Percentiles rank a stretch among this genome's conserved stretches.
These are phyloP conservation scores for Stachybotrys echinatus DNA, from an alignment of 2,329 filamentous ascomycete genomes.

Conservation along the genomic window DNA sequence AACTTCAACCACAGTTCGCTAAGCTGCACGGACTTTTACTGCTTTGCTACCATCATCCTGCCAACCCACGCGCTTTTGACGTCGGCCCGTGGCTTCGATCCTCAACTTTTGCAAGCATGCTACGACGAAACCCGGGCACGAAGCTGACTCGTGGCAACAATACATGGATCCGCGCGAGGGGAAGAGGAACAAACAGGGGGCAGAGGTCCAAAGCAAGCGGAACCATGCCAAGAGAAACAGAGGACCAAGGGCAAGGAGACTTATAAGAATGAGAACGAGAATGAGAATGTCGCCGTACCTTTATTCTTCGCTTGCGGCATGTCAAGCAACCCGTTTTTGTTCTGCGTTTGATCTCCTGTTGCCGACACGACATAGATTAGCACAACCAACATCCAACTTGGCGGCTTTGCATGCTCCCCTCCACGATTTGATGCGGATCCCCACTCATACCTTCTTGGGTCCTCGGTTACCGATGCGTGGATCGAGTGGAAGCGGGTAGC, in stretches of 20 bases:
- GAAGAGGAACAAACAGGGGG: no score
- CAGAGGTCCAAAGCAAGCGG: no score
- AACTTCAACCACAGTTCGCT: not conserved
- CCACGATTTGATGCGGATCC: not conserved
- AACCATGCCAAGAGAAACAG: no score
- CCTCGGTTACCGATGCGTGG: slow-evolving; percentile 42
- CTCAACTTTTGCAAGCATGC: not conserved
- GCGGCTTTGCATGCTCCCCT: no score
- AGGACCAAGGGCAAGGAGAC: no score
- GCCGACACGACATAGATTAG: not conserved
- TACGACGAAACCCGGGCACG: no score
- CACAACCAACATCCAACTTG: slow-evolving; percentile 5
- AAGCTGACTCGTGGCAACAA: no score
- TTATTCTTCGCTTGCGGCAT: slow-evolving; percentile 56
- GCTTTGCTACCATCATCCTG: not conserved
- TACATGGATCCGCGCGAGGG: no score
- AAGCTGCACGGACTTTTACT: not conserved
- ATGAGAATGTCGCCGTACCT: slow-evolving; percentile 36
- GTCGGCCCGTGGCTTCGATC: not conserved
- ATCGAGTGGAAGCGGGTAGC: slow-evolving; percentile 44
- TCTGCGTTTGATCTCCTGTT: slow-evolving; percentile 56
- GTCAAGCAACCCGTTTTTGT: slow-evolving; percentile 60
- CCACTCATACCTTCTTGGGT: slow-evolving; percentile 51
- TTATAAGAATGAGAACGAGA: not conserved
- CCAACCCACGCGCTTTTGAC: not conserved